phyloP scores from a whole-genome alignment of 306 rosid species.

The Prunus mongolica region DNA sequence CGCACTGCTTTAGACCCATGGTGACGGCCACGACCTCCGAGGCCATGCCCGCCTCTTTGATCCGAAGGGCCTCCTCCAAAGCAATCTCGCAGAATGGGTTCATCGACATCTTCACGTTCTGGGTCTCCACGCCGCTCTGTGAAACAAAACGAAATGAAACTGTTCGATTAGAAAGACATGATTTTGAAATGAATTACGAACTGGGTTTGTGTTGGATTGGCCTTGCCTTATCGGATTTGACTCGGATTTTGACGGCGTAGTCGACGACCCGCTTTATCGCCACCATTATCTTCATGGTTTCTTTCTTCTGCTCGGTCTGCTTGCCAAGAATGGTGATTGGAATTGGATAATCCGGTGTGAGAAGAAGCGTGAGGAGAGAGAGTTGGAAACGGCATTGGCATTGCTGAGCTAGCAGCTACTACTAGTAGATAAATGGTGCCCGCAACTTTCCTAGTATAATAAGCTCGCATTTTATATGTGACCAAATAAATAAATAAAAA shows the following conservation, averaged over 20 bases:
- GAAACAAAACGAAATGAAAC: neutral
- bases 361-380: neutral
- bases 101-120: conserved; percentile 98
- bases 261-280: conserved; percentile 79
- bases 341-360: neutral
- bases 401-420: neutral
- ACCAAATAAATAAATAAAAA: too few species aligned
- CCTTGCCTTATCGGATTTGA: conserved; percentile 67
- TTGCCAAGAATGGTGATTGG: neutral
- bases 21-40: conserved; percentile 86
- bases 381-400: conserved; percentile 10
- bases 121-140: conserved; percentile 86
- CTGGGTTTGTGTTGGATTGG: neutral
- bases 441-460: too few species aligned
- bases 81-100: conserved; percentile 98
- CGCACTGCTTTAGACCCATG: conserved; percentile 71
- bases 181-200: conserved; percentile 9
- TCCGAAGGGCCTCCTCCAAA: conserved; percentile 83
- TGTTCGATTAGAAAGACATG: conserved; percentile 1
- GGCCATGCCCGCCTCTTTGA: conserved; percentile 71
- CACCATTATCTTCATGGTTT: conserved; percentile 86
- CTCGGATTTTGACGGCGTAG: conserved; percentile 95
- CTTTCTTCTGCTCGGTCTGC: neutral
- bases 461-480: too few species aligned
- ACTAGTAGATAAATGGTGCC: too few species aligned